Percentiles rank a stretch among this genome's conserved stretches.
Conservation (phyloP, 345 rosid genomes). For the Zanthoxylum bungeanum region DNA sequence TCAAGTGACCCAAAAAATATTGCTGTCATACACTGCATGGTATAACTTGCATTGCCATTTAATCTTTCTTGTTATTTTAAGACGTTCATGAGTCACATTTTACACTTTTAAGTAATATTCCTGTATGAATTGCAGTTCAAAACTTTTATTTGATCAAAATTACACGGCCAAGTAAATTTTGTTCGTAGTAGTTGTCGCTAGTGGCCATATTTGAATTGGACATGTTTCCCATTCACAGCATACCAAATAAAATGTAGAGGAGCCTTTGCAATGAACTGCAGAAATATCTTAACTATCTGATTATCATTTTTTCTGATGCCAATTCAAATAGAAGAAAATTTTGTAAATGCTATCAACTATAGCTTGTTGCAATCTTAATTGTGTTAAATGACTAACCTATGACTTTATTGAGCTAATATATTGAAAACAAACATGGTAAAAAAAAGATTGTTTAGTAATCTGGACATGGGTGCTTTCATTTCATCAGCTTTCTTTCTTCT, state of each 20-base stretch:
- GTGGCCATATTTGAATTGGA: background rate
- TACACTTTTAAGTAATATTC: background rate
- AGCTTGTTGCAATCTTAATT: background rate
- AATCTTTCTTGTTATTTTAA: background rate
- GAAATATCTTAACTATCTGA: background rate
- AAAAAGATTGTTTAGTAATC: background rate
- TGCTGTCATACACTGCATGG: conserved; percentile 94
- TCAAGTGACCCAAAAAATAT: conserved; percentile 65
- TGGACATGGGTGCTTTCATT: background rate
- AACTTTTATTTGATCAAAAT: background rate
- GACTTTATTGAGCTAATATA: background rate
- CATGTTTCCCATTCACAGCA: background rate
- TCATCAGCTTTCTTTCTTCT: no score
- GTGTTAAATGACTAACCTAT: background rate
- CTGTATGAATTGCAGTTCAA: background rate
- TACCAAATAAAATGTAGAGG: background rate
- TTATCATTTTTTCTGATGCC: background rate
- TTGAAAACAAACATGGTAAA: background rate
- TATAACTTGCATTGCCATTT: conserved; percentile 19
- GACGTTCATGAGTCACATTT: background rate
- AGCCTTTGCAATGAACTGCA: background rate
- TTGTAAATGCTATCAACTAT: background rate
- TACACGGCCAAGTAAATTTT: background rate
- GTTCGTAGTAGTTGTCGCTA: background rate
- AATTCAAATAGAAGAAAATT: no score